Evolutionary conservation across 176 grass and related monocot genomes (phyloP), one percentile per base, ranked within the genome.

Genomic region (Musa itinerans): DNA sequence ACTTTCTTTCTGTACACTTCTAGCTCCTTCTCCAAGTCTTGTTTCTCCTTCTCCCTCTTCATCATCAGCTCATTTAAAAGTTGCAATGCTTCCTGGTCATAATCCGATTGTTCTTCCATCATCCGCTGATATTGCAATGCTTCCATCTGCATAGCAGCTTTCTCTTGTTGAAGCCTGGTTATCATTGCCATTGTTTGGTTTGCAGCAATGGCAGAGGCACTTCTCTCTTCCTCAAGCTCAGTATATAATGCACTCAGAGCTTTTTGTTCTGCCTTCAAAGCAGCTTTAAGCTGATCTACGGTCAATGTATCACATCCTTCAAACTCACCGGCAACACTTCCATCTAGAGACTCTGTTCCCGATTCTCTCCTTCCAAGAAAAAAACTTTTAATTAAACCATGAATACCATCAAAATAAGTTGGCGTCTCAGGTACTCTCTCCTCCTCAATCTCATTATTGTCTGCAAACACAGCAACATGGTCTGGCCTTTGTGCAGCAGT

Each of bases 141-240:
- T 82, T 99, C 96, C 96, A 99, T 99, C 80, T 99, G 88, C 96
- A 99, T 99, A 69, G 88, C 91, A 71, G 96, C 96, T 87, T 99
- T 99, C 82, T 99, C 91, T 83, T 99, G 91, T 92, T 99, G 96
- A 76, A 99, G 86, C 55, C 96, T 85, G 75, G 90, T 99, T 83
- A 99, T 99, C 96, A 95, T 99, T 69, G 96, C 96, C 96, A 99
- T 99, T 78, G 96, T 94, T 83, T 99, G 84, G 79, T 94, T 92
- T 10, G 96, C 86, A 65, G 91, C 84, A 68, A 99, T 92, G 76
- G 96, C 91, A 55, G 96, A 81, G 53, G 96, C 86, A 53, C 71
- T 94, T 83, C 91, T 87, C 84, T 99, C 96, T 78, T 99, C 90
- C 84, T 99, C 96, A 49, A 99, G 84, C 73, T 99, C 96, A 57